Base-by-base conservation (phyloP, 2,329 filamentous ascomycete genomes). In the Scytalidium sp. region DNA sequence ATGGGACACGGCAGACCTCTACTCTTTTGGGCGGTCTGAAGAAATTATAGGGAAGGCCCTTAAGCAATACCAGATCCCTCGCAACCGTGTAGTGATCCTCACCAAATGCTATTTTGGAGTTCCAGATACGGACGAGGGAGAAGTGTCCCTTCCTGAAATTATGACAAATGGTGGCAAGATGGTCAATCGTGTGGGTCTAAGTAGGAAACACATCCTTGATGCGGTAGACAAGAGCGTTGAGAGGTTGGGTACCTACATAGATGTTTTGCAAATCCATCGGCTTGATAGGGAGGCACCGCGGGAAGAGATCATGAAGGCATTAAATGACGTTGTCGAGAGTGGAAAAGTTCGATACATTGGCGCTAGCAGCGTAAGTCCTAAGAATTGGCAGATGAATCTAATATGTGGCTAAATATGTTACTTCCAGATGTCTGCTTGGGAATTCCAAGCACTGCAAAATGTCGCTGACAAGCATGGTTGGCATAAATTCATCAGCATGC, bases 41-140 rank as follows among this genome's bases (percentile, higher is more conserved):
- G 67, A 73, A 50, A 79, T 88, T 58, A 75, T 88, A 51, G 84
- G 75, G 52, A 84, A 83, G 64, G 84, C 84, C 2, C 68, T 88
- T 51, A 78, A 78, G 59, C 71, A 80, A 50, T 85, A 80, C 71
- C 69, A 74, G 41, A 85, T 88, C 57, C 83, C 84, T 1, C 79
- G 84, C 21, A 68, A 76, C 52, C 81, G 81, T 53, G 70, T 88
- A 41, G 76, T 86, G 19, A 79, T 88, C 59, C 65, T 87, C 54
- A 80, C 78, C 21, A 87, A 87, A 68, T 80, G 78, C 64, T 82
- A 74, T 62, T 73, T 74, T 29, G 25, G 25, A 9, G n/a, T n/a
- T 19, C 13, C 25, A 27, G 25, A 27, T 27, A 13, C 7, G 13
- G 7, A 7, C 7, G 25, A 27, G 13, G 25, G 13, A 4, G 57